Evolutionary conservation across 2,329 filamentous ascomycete genomes (phyloP), one percentile per base, ranked within the genome.

Genomic region (Coniosporium tulheliwenetii): DNA sequence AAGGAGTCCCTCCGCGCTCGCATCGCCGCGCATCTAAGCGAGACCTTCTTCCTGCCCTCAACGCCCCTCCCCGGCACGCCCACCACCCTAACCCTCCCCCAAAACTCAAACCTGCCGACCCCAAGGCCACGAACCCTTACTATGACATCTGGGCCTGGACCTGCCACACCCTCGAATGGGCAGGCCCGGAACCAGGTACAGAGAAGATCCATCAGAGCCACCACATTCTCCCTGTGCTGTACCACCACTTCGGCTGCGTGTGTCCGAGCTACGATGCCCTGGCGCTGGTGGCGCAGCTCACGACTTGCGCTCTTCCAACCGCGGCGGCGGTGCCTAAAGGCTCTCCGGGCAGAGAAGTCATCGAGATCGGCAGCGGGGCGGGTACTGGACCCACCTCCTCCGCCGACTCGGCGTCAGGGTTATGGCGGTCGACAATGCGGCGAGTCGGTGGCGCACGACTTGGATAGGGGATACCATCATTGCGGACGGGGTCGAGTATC

Each of bases 161-260:
- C 1, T 77, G 73, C 49, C 68, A 70, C 26, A 68, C 68, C 44
- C 64, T 85, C 7, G 72, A 79, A 58, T 81, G 78, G 77, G 70
- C 69, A 39, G 77, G 79, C 1, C 75, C 79, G 2, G 60, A 70
- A 52, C 57, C 63, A 10, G 59, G 60, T 31, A 72, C 77, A 2
- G 65, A 64, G 12, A 59, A 65, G 19, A 67, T 71, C 3, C 67
- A 65, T 40, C 69, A 66, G 44, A 72, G 70, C 39, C 81, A 86
- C 58, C 79, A 81, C 49, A 65, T 83, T 5, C 67, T 85, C 8
- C 81, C 81, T 2, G 65, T 85, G 13, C 67, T 85, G 41, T 85
- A 85, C 69, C 81, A 85, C 60, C 81, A 86, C 58, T 85, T 85
- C 56, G 80, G 80, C 39, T 86, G 81, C 59, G 72, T 73, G 1